phyloP scores from a whole-genome alignment of 2,329 filamentous ascomycete species.

The Balansia obtecta region DNA sequence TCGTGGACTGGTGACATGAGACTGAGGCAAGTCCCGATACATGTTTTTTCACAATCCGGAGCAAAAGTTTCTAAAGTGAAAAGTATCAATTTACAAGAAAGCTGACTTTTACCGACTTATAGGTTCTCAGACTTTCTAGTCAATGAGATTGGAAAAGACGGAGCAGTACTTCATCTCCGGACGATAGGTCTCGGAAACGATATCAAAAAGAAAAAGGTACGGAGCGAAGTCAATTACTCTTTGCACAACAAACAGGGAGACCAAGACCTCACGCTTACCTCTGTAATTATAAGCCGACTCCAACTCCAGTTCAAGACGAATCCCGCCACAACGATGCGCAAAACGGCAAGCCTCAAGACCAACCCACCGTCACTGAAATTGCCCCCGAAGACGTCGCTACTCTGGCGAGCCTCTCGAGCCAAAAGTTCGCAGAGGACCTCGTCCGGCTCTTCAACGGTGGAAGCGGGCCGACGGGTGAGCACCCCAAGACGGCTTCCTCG shows the following conservation, averaged over 20 bases:
- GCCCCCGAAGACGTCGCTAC: slow-evolving; percentile 20
- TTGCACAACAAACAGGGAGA: not conserved
- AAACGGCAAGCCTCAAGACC: slow-evolving; percentile 10
- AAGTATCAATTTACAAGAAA: not conserved
- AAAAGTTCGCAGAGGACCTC: slow-evolving; percentile 27
- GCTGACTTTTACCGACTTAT: not conserved
- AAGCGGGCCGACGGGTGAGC: slow-evolving; percentile 16
- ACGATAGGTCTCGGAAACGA: slow-evolving; percentile 24
- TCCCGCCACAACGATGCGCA: slow-evolving; percentile 4
- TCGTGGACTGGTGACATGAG: slow-evolving; percentile 29
- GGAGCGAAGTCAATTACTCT: not conserved
- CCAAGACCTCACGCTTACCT: not conserved
- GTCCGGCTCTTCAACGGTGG: slow-evolving; percentile 28
- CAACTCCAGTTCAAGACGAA: slow-evolving; percentile 8
- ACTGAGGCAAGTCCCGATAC: slow-evolving; percentile 18
- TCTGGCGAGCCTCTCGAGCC: slow-evolving; percentile 28
- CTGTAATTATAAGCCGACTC: slow-evolving; percentile 8
- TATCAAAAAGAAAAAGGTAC: slow-evolving; percentile 9
- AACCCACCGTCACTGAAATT: slow-evolving; percentile 13
- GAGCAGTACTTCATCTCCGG: slow-evolving; percentile 61
- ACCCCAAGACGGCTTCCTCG: slow-evolving; percentile 24
- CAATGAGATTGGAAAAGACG: slow-evolving; percentile 71
- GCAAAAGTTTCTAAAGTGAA: not conserved
- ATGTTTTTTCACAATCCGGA: too few species aligned
- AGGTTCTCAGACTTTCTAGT: slow-evolving; percentile 89